Evolutionary conservation across 208 protist genomes (phyloP).

Genomic region (Crithidia expoeki): DNA sequence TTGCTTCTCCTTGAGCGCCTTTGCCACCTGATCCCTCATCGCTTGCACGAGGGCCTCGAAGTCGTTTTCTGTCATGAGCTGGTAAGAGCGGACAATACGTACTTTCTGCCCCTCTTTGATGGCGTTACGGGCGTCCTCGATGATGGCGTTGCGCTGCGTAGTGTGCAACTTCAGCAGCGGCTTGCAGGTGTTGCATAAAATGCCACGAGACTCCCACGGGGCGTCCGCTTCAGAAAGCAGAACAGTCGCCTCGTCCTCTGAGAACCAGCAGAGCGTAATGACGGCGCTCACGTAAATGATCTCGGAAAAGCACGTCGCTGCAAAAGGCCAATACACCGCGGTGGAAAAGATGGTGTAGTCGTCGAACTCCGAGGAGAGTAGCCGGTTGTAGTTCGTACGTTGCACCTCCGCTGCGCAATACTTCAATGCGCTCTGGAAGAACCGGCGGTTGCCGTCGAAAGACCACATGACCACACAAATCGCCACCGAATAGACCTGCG

Average conservation of each 20-base stretch:
- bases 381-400: conserved; percentile 20
- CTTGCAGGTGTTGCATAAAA: conserved; percentile 70
- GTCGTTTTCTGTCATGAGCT: conserved; percentile 86
- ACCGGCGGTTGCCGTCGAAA: conserved; percentile 49
- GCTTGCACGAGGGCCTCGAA: conserved; percentile 75
- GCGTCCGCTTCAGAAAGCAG: conserved; percentile 79
- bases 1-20: conserved; percentile 64
- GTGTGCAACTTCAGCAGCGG: conserved; percentile 80
- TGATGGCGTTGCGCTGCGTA: conserved; percentile 80
- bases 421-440: conserved; percentile 55
- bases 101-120: conserved; percentile 70
- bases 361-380: conserved; percentile 68
- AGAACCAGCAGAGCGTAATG: conserved; percentile 49
- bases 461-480: conserved; percentile 63
- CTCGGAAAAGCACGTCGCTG: conserved; percentile 50
- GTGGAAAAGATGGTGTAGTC: conserved; percentile 70
- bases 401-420: conserved; percentile 50
- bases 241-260: conserved; percentile 51
- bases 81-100: conserved; percentile 85
- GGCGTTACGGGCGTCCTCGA: conserved; percentile 73
- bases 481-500: conserved; percentile 63
- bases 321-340: conserved; percentile 75
- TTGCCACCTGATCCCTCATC: conserved; percentile 72
- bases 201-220: conserved; percentile 76
- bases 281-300: conserved; percentile 54